Evolutionary conservation across 495 filamentous ascomycete species (phyloP), one percentile per base, ranked within the genome.

Genomic region (Paragyromitra xinjiangensis): DNA sequence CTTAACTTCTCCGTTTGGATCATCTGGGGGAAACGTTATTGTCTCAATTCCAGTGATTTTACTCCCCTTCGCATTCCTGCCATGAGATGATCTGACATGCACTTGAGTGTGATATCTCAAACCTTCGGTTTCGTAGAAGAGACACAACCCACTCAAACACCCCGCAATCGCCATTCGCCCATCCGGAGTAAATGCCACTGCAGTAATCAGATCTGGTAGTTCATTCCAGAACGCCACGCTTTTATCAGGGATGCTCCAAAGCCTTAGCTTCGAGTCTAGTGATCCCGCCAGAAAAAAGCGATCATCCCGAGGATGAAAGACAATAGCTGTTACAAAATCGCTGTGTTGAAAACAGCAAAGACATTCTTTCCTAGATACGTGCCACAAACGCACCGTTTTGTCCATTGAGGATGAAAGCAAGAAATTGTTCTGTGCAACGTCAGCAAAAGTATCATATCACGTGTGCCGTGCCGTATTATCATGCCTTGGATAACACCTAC

Each of bases 231-330:
- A 99, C 0, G 95, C 95, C 19, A 99, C 93, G 59, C 88, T 91
- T 83, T 98, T 98, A 81, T 99, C 95, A 0, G 95, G 95, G 68
- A 99, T 99, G 75, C 93, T 97, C 95, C 95, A 99, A 11, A 99
- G 84, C 40, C 95, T 88, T 61, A 99, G 83, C 81, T 94, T 95
- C n/a, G 90, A 93, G 83, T 99, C 95, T 39, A 98, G 86, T 9
- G 93, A 97, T 3, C 95, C 95, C 7, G 95, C 95, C 11, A 99
- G 86, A 82, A 98, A 99, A 85, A 98, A 99, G 0, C 95, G 91
- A 82, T 99, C 95, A 84, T 99, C 95, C 1, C 88, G 89, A 0
- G 95, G 95, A 83, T 99, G 95, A 80, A 99, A 99, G 48, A 92
- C 92, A 40, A 99, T 93, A 7, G 93, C 92, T 0, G 95, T 97